Percentiles rank a stretch among this genome's conserved stretches.
Evolutionary conservation across 208 protist genomes (phyloP).

Genomic region (Angomonas ambiguus): DNA sequence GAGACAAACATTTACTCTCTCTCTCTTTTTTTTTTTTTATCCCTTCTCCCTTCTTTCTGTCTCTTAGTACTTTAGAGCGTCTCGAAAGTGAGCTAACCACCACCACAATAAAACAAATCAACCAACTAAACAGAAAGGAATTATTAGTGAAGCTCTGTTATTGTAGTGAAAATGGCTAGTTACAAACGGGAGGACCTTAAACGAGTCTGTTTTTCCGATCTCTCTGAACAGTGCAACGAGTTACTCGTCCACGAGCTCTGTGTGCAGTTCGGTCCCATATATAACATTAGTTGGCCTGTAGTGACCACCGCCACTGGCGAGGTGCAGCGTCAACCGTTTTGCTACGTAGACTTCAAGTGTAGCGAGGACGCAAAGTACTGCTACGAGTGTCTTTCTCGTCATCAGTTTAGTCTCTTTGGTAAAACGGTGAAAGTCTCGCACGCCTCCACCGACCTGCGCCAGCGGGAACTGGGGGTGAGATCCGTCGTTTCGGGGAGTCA

Average conservation of each 20-base stretch:
- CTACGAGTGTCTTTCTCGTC: constrained; percentile 65
- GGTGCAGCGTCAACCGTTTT: constrained; percentile 53
- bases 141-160: background rate
- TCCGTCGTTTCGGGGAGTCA: constrained; percentile 12
- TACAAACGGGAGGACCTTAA: constrained; percentile 79
- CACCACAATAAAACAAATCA: constrained; percentile 7
- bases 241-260: constrained; percentile 77
- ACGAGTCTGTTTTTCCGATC: constrained; percentile 63
- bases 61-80: background rate
- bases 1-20: constrained; percentile 5
- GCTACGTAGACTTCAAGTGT: constrained; percentile 73
- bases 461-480: constrained; percentile 19
- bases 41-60: background rate
- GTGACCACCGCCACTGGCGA: constrained; percentile 36
- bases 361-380: constrained; percentile 88
- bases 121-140: background rate
- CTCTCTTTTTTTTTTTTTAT: constrained; percentile 2
- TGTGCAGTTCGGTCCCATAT: constrained; percentile 75
- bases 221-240: constrained; percentile 79
- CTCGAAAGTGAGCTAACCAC: background rate
- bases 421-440: constrained; percentile 65
- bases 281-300: constrained; percentile 60
- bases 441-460: constrained; percentile 48
- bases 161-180: constrained; percentile 32
- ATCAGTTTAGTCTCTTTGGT: constrained; percentile 63